Conservation (phyloP, 2,329 filamentous ascomycete genomes). For the Fusarium begoniae region DNA sequence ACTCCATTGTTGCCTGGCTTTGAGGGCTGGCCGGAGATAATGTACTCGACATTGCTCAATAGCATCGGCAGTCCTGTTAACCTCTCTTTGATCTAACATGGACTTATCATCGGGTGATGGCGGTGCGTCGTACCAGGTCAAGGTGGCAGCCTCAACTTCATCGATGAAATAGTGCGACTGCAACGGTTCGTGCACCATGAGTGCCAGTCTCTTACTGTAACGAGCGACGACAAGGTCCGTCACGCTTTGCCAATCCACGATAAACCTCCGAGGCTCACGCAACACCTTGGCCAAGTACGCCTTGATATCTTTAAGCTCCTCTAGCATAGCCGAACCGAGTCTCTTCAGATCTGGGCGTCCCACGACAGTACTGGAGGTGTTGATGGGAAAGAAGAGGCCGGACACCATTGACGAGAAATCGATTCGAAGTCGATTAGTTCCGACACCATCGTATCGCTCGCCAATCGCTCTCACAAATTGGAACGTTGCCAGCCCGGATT, state of each 20-base stretch:
- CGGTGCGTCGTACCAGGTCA: conserved; percentile 55
- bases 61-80: conserved; percentile 51
- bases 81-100: conserved; percentile 36
- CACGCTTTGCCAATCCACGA: conserved; percentile 71
- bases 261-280: conserved; percentile 41
- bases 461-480: conserved; percentile 54
- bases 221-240: conserved; percentile 72
- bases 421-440: conserved; percentile 51
- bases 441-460: conserved; percentile 58
- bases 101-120: conserved; percentile 36
- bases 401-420: conserved; percentile 63
- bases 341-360: conserved; percentile 47
- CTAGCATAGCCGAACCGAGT: conserved; percentile 40
- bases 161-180: conserved; percentile 45
- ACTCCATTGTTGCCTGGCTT: conserved; percentile 44
- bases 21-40: conserved; percentile 49
- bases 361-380: conserved; percentile 55
- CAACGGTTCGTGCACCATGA: conserved; percentile 47
- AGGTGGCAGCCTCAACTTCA: conserved; percentile 52
- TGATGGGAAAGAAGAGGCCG: conserved; percentile 60
- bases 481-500: conserved; percentile 45
- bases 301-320: conserved; percentile 50
- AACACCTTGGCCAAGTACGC: conserved; percentile 57
- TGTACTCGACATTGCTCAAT: conserved; percentile 57
- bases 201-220: conserved; percentile 64